Percentiles rank a stretch among this genome's conserved stretches.
Conservation (phyloP, 1,139 yeast species). For the Maudiozyma humilis region DNA sequence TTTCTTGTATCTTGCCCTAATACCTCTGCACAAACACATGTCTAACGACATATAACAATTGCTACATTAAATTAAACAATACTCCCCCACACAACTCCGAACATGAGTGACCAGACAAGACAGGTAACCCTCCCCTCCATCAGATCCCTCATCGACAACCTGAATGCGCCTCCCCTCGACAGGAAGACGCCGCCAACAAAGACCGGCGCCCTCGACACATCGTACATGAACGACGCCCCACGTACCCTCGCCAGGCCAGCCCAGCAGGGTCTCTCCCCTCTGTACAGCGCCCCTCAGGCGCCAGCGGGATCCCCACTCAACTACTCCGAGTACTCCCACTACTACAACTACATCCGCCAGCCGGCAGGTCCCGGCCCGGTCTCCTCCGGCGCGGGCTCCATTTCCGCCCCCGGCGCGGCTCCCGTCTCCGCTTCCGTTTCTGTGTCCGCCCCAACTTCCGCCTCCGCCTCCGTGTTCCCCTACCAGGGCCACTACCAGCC, state of each 20-base stretch:
- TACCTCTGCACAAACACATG: neutral
- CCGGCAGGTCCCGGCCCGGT: neutral
- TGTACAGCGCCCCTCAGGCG: neutral
- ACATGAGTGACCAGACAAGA: slow-evolving; percentile 3
- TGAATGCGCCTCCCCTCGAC: slow-evolving; percentile 4
- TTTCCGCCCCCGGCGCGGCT: neutral
- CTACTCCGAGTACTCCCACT: slow-evolving; percentile 3
- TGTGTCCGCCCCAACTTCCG: neutral
- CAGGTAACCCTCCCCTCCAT: slow-evolving; percentile 11
- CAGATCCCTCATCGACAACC: slow-evolving; percentile 9
- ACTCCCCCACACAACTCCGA: neutral
- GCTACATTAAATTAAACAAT: neutral
- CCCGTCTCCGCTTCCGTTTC: neutral
- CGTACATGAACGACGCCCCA: neutral
- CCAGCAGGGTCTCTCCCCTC: neutral
- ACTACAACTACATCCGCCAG: slow-evolving; percentile 4
- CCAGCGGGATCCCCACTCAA: slow-evolving; percentile 1
- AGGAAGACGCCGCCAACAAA: slow-evolving; percentile 3
- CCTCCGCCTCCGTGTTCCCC: neutral
- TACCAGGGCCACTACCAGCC: slow-evolving; percentile 2
- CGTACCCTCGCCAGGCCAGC: neutral
- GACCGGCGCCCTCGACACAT: neutral
- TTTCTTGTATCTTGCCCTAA: too few species aligned
- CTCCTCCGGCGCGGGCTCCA: neutral
- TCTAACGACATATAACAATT: neutral